phyloP scores from a whole-genome alignment of 2,329 filamentous ascomycete genomes.

The Aureobasidium sp. region DNA sequence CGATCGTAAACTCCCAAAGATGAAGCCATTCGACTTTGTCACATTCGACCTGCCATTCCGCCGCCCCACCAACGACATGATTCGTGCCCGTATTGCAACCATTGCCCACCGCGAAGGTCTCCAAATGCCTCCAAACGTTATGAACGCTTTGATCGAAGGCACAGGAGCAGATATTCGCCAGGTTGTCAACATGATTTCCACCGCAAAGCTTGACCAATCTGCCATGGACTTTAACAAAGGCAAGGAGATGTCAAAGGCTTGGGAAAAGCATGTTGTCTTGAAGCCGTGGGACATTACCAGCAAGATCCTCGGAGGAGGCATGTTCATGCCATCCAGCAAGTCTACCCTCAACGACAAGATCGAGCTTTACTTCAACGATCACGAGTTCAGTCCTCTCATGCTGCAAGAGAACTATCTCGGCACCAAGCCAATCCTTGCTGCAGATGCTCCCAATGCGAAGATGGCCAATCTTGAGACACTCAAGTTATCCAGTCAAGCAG shows the following conservation, averaged over 20 bases:
- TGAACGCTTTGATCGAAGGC: slow-evolving; percentile 92
- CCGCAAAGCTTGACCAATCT: slow-evolving; percentile 77
- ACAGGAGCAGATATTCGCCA: slow-evolving; percentile 94
- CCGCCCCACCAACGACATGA: slow-evolving; percentile 82
- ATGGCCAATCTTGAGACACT: slow-evolving; percentile 74
- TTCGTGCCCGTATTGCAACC: slow-evolving; percentile 86
- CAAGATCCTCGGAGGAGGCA: slow-evolving; percentile 80
- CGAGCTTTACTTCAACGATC: slow-evolving; percentile 98
- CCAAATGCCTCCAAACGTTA: slow-evolving; percentile 71
- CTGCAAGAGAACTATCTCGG: slow-evolving; percentile 95
- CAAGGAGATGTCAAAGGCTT: slow-evolving; percentile 92
- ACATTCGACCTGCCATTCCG: slow-evolving; percentile 81
- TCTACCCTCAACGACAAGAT: slow-evolving; percentile 93
- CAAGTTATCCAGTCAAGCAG: slow-evolving; percentile 77
- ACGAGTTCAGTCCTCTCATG: slow-evolving; percentile 96
- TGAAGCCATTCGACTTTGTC: slow-evolving; percentile 92
- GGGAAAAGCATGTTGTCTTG: slow-evolving; percentile 94
- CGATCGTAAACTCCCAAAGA: slow-evolving; percentile 84
- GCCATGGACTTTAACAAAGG: slow-evolving; percentile 76
- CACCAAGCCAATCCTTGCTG: slow-evolving; percentile 63
- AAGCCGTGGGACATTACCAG: slow-evolving; percentile 98
- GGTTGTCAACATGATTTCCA: slow-evolving; percentile 97
- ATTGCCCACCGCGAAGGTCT: slow-evolving; percentile 88
- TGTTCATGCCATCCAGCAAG: slow-evolving; percentile 78
- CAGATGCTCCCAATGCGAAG: slow-evolving; percentile 41